These are phyloP conservation scores for Thelonectria olida DNA, from an alignment of 2,329 filamentous ascomycete species.

Conservation along the genomic window DNA sequence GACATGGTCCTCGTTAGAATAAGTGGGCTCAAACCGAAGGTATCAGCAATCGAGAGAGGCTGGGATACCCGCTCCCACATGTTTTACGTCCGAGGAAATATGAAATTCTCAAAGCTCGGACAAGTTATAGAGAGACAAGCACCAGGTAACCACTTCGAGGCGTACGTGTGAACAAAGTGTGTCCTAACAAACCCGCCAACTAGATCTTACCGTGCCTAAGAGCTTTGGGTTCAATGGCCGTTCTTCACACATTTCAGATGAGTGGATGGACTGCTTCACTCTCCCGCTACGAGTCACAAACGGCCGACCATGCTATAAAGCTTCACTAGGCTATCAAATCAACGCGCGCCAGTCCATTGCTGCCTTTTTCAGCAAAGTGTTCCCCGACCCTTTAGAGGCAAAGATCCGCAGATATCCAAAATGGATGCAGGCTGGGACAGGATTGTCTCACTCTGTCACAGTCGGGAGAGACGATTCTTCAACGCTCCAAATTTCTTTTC, in stretches of 20 bases:
- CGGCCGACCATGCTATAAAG: not conserved
- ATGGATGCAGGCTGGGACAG: not conserved
- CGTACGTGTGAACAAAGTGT: no score
- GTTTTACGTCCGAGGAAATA: no score
- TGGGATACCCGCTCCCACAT: no score
- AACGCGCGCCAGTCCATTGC: not conserved
- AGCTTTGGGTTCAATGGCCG: not conserved
- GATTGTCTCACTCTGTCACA: not conserved
- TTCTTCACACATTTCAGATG: not conserved
- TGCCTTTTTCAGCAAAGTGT: not conserved
- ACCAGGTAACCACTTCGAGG: no score
- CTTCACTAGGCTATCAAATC: not conserved
- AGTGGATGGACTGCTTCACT: not conserved
- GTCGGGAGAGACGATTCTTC: not conserved
- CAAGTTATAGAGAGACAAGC: no score
- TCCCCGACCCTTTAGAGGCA: not conserved
- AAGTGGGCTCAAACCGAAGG: no score
- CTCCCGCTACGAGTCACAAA: not conserved
- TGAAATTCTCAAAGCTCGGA: no score
- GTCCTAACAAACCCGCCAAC: no score
- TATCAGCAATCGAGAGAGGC: no score
- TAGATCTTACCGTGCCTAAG: not conserved
- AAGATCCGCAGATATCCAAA: not conserved
- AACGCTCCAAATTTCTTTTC: not conserved
- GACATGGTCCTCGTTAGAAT: no score